These are phyloP conservation scores for Lolium rigidum DNA, from an alignment of 176 grass and related monocot species.

Conservation along the genomic window DNA sequence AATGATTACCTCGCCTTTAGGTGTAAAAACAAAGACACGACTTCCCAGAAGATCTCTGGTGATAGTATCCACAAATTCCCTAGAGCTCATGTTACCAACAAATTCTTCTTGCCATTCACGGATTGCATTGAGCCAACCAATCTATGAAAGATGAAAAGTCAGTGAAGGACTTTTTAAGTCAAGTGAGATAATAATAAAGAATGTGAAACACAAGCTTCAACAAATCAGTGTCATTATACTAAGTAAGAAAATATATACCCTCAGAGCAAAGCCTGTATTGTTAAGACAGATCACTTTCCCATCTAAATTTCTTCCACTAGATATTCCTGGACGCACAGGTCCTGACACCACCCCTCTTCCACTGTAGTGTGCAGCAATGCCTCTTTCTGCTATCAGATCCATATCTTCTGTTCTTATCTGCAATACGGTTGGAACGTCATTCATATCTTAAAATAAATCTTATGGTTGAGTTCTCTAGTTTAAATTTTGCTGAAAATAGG, in stretches of 20 bases:
- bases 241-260: constrained; percentile 61
- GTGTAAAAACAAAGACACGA: constrained; percentile 97
- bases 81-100: constrained; percentile 98
- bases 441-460: constrained; percentile 8
- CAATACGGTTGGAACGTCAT: constrained; percentile 29
- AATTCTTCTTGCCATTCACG: constrained; percentile 99
- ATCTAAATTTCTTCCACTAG: constrained; percentile 69
- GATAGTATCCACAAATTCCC: constrained; percentile 95
- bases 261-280: constrained; percentile 80
- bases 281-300: constrained; percentile 84
- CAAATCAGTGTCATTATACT: constrained; percentile 29
- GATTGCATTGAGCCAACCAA: constrained; percentile 99
- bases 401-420: constrained; percentile 99
- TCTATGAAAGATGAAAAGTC: constrained; percentile 55
- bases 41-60: constrained; percentile 92
- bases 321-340: constrained; percentile 63
- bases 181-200: not conserved
- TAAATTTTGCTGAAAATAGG: constrained; percentile 36
- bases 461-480: constrained; percentile 25
- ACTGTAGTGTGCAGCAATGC: constrained; percentile 95
- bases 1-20: constrained; percentile 95
- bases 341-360: constrained; percentile 74
- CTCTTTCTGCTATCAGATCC: constrained; percentile 99
- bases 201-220: constrained; percentile 7
- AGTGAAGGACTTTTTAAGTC: constrained; percentile 15